These are phyloP conservation scores for Pseudohalonectria lignicola DNA, from an alignment of 2,329 filamentous ascomycete species.

Conservation along the genomic window DNA sequence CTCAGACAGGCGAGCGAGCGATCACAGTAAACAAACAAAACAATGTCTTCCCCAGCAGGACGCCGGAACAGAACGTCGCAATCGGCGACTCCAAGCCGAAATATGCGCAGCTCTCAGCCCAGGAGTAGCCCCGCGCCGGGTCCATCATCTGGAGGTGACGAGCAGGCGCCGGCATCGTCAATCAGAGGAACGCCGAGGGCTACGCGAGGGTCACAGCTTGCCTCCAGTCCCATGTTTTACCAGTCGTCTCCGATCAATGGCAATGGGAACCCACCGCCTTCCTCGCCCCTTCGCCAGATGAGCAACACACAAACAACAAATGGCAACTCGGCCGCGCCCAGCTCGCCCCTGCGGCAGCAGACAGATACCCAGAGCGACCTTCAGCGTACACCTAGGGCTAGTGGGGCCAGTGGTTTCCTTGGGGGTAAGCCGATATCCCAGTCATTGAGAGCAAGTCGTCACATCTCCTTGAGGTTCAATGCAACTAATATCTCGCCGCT, in stretches of 20 bases:
- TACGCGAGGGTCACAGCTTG: constrained; percentile 37
- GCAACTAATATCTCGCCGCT: neutral
- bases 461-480: neutral
- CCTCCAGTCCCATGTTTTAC: constrained; percentile 76
- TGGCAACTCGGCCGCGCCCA: constrained; percentile 29
- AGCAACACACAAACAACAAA: constrained; percentile 43
- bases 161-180: constrained; percentile 7
- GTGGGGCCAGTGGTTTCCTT: constrained; percentile 34
- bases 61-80: constrained; percentile 42
- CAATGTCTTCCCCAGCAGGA: constrained; percentile 52
- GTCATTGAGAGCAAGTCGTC: too few relatives aligned
- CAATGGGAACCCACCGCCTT: constrained; percentile 19
- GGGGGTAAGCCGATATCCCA: constrained; percentile 60
- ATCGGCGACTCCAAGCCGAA: constrained; percentile 33
- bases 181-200: constrained; percentile 29
- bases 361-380: constrained; percentile 40
- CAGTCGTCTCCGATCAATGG: constrained; percentile 33
- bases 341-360: constrained; percentile 49
- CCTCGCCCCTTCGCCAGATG: constrained; percentile 46
- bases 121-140: constrained; percentile 20
- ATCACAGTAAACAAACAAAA: constrained; percentile 9
- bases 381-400: constrained; percentile 62
- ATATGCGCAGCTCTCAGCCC: constrained; percentile 16
- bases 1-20: too few relatives aligned
- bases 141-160: constrained; percentile 7